phyloP scores from a whole-genome alignment of 768 basidiomycete genomes.

The Leccinellum albellum region DNA sequence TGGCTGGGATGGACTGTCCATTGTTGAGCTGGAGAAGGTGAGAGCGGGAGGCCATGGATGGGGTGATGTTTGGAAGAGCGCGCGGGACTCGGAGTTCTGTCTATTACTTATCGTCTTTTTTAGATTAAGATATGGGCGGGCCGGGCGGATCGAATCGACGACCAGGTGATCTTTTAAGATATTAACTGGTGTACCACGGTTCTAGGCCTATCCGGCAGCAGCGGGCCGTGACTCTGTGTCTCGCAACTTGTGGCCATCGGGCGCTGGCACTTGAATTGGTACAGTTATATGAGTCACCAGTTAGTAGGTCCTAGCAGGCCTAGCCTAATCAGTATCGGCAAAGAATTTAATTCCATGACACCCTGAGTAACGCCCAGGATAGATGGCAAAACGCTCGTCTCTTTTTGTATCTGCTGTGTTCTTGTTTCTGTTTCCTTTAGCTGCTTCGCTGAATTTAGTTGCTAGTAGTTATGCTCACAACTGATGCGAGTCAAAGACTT shows the following conservation, averaged over 20 bases:
- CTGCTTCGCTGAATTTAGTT: no score
- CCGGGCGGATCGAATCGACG: slow-evolving; percentile 17
- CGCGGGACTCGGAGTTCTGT: background rate
- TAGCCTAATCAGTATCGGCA: background rate
- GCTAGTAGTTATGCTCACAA: no score
- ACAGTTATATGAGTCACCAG: background rate
- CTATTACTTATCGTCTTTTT: background rate
- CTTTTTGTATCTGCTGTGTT: background rate
- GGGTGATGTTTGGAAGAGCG: background rate
- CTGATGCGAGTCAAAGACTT: background rate
- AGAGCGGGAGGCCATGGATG: slow-evolving; percentile 36
- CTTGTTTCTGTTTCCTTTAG: background rate
- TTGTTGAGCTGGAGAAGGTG: slow-evolving; percentile 61
- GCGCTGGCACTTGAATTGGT: background rate
- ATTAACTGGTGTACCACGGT: background rate
- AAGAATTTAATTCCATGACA: background rate
- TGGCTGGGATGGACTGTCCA: slow-evolving; percentile 49
- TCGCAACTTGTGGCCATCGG: background rate
- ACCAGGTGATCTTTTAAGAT: slow-evolving; percentile 1
- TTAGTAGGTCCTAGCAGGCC: background rate
- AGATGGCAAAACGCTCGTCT: background rate
- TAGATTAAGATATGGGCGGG: slow-evolving; percentile 7
- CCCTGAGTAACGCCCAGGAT: background rate
- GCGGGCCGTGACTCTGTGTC: no score
- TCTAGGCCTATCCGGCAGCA: background rate